These are phyloP conservation scores for Serendipita sp. DNA, from an alignment of 768 basidiomycete species.

Conservation along the genomic window DNA sequence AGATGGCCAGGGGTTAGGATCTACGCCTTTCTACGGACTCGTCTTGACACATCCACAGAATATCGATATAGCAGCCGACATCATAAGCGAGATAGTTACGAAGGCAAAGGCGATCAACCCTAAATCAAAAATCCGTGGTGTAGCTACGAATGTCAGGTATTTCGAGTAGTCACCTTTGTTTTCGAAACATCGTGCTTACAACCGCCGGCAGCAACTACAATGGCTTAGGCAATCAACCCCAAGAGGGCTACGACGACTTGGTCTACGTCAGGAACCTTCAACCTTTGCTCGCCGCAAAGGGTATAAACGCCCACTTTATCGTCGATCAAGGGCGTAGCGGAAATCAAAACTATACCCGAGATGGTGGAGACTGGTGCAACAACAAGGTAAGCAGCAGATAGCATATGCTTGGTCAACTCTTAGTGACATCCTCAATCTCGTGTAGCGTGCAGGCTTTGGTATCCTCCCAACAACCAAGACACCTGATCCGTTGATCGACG, in stretches of 20 bases:
- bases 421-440: not conserved
- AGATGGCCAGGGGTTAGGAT: not conserved
- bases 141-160: constrained; percentile 14
- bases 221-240: constrained; percentile 16
- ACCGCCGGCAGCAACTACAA: constrained; percentile 21
- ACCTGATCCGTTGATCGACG: constrained; percentile 7
- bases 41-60: constrained; percentile 14
- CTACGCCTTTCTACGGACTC: not conserved
- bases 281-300: constrained; percentile 18
- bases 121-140: constrained; percentile 21
- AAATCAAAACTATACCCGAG: constrained; percentile 14
- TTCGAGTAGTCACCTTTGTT: too few species aligned
- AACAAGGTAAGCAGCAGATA: constrained; percentile 10
- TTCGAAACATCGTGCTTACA: not conserved
- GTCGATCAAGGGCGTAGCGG: constrained; percentile 22
- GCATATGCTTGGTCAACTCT: not conserved
- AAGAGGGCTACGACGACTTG: constrained; percentile 20
- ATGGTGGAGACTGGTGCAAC: constrained; percentile 21
- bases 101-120: constrained; percentile 17
- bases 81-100: constrained; percentile 18
- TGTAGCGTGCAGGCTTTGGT: constrained; percentile 18
- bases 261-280: constrained; percentile 19
- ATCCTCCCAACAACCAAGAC: constrained; percentile 11
- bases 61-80: constrained; percentile 17
- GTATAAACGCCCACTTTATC: constrained; percentile 23